Base-by-base conservation (phyloP, 345 rosid species). In the Bruguiera parviflora region DNA sequence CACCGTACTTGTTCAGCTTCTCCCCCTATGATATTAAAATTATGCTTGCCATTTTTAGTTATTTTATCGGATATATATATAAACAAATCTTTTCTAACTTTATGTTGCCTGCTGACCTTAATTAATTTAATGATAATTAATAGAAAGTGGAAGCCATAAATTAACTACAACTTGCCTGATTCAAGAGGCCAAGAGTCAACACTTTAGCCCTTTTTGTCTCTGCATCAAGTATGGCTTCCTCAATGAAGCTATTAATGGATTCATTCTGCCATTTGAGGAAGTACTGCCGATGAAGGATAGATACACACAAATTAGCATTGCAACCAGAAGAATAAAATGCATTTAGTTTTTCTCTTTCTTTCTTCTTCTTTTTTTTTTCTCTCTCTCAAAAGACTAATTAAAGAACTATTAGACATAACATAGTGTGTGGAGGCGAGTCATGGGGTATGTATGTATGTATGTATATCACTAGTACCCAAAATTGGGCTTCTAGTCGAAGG, bases 181-280 rank as follows among this genome's bases (percentile, higher is more conserved):
- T 89, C 75, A 84, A 19, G 35, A 87, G 84, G 8, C 91, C 96
- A 22, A 89, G 73, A 72, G 87, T 86, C 62, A 87, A 49, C 53
- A 83, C 96, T 66, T 68, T 86, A 29, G 77, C 89, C 7, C 87
- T 91, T 33, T 83, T 89, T 20, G 18, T 58, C 8, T 87, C 85
- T 2, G 91, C 96, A 49, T 84, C 80, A 7, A 82, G 64, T 64
- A 87, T 80, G 53, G 96, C 86, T 49, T 81, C 66, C 71, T 88
- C 92, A 61, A 90, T 84, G 75, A 84, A 70, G 65, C 60, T 65
- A 53, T 86, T 84, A 68, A 90, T 83, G 3, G 81, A 11, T 37
- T 68, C 75, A 25, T 71, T 76, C 15, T 86, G 85, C 73, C 73
- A 37, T 31, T 58, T 27, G 61, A 80, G 63, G 55, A 6, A 60